Base-by-base conservation (phyloP, 345 rosid genomes). In the Euphorbia tirucalli region DNA sequence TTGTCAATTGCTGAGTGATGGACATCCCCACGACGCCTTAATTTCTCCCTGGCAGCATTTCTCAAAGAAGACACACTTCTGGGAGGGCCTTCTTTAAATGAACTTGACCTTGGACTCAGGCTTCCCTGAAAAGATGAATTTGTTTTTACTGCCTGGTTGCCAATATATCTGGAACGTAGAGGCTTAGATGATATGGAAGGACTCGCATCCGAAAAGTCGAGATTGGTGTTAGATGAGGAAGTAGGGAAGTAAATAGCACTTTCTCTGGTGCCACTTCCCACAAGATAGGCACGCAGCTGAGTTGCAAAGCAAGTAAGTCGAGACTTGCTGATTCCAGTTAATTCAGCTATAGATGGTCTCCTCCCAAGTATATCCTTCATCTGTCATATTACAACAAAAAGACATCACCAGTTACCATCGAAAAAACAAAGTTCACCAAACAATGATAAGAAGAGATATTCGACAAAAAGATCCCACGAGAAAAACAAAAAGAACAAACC, bases 241-340 rank as follows among this genome's bases (percentile, higher is more conserved):
- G 72, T 19, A 14, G 71, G 56, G 28, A 71, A 71, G 41, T 78
- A 83, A 0, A 65, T 69, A 35, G 71, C 57, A 63, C 71, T 77
- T 54, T 73, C 80, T 66, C 72, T 77, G 50, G 52, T 54, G 69
- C 75, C 85, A 77, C 80, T 73, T 54, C 97, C 99, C 75, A 87
- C 71, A 25, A 95, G 91, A 88, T 87, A 89, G 63, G 90, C 80
- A 43, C 90, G 90, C 44, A 96, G 84, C 77, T 87, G 96, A 68
- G 88, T 86, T 43, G 97, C 98, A 81, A 96, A 90, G 77, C 88
- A 91, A 43, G 88, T 89, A 69, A 96, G 94, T 2, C 99, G 96
- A 0, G 93, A 83, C 81, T 85, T 90, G 57, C 89, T 86, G 79
- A 96, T 91, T 72, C 99, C 98, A 65, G 96, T 96, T 80, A 96